Conservation (phyloP, 257 asterid species). For the Knoxia roxburghii region DNA sequence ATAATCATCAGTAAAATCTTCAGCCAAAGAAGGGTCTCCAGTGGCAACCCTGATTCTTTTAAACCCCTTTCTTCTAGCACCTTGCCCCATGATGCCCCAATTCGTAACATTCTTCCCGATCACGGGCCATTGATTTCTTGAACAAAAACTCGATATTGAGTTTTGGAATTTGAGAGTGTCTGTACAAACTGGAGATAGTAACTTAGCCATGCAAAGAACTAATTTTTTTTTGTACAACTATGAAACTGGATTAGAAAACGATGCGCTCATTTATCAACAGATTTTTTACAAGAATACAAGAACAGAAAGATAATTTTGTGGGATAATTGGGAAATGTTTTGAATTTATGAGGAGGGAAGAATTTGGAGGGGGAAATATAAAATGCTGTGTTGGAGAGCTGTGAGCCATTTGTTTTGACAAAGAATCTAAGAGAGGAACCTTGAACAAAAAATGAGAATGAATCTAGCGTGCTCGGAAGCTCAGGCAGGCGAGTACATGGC, state of each 20-base stretch:
- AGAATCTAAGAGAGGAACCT: constrained; percentile 34
- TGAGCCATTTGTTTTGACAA: constrained; percentile 39
- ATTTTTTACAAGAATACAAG: neutral
- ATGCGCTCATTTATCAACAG: neutral
- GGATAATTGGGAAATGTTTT: constrained; percentile 9
- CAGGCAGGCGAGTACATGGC: neutral
- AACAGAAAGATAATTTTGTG: constrained; percentile 10
- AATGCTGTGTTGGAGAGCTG: constrained; percentile 55
- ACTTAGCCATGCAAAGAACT: constrained; percentile 31
- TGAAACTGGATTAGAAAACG: neutral
- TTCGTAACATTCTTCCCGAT: constrained; percentile 28
- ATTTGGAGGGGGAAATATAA: constrained; percentile 16
- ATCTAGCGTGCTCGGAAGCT: constrained; percentile 19
- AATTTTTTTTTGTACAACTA: neutral
- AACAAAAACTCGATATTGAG: constrained; percentile 34
- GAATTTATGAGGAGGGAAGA: constrained; percentile 46
- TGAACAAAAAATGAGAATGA: constrained; percentile 17
- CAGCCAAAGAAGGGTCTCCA: constrained; percentile 43
- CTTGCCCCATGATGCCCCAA: constrained; percentile 38
- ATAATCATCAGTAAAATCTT: constrained; percentile 73
- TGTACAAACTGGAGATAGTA: constrained; percentile 66
- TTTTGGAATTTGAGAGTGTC: constrained; percentile 60
- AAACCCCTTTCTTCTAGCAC: constrained; percentile 36
- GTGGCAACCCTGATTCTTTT: constrained; percentile 58
- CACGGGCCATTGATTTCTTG: constrained; percentile 39